Percentiles rank a stretch among this genome's conserved stretches.
Conservation (phyloP, 352 stramenopile species). For the Blastocystis sp. region DNA sequence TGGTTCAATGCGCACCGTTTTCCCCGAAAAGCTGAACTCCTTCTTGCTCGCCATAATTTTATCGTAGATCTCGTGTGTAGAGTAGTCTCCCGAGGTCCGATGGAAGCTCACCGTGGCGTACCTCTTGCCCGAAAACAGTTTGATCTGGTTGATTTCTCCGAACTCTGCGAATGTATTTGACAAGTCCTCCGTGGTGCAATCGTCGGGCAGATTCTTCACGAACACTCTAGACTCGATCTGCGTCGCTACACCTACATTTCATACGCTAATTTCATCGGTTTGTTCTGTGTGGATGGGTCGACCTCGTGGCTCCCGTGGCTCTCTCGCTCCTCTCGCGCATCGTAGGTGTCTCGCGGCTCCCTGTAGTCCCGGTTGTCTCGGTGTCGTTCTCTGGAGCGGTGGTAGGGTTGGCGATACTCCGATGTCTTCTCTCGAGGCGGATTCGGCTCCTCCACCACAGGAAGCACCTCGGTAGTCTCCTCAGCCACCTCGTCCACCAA, state of each 20-base stretch:
- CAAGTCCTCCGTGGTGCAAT: background rate
- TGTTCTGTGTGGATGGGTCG: background rate
- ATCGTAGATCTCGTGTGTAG: background rate
- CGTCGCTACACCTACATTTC: background rate
- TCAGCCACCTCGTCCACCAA: background rate
- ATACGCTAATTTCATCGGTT: background rate
- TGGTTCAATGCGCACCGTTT: background rate
- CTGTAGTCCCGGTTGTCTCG: background rate
- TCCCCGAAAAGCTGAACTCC: background rate
- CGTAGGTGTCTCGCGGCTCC: background rate
- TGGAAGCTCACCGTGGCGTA: conserved; percentile 12
- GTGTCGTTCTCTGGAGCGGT: no score
- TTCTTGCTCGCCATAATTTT: background rate
- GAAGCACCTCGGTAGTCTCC: background rate
- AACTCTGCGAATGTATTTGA: background rate
- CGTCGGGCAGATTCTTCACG: background rate
- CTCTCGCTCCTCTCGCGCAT: background rate
- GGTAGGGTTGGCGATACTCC: background rate
- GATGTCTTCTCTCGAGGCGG: background rate
- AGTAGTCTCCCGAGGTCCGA: background rate
- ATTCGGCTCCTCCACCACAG: background rate
- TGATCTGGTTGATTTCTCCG: conserved; percentile 10
- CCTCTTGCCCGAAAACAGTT: background rate
- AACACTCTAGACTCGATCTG: background rate
- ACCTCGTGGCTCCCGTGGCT: background rate